phyloP scores from a whole-genome alignment of 805 yeast genomes.

The Cyberlindnera meyerae region DNA sequence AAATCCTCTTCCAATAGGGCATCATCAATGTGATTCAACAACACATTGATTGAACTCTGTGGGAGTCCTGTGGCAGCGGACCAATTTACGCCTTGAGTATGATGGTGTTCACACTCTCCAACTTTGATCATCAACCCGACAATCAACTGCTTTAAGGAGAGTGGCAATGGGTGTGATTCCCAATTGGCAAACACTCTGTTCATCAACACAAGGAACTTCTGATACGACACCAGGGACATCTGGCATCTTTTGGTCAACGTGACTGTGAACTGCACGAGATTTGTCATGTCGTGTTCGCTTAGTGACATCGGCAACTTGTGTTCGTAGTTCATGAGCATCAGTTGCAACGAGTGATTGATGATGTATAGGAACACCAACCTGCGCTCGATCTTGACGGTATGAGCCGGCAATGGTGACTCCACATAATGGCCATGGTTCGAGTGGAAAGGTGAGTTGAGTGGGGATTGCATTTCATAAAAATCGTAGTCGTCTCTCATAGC shows the following conservation, averaged over 20 bases:
- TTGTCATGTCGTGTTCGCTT: slow-evolving; percentile 1
- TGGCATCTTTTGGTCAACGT: slow-evolving; percentile 11
- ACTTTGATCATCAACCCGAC: slow-evolving; percentile 8
- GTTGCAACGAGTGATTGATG: slow-evolving; percentile 12
- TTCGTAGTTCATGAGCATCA: slow-evolving; percentile 8
- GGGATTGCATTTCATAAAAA: slow-evolving; percentile 14
- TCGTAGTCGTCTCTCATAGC: slow-evolving; percentile 11
- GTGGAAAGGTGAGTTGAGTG: slow-evolving; percentile 16
- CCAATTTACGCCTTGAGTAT: no score
- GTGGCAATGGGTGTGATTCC: slow-evolving; percentile 2
- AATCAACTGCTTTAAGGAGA: slow-evolving; percentile 15
- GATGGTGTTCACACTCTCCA: no score
- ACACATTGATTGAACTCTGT: not conserved
- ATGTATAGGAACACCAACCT: slow-evolving; percentile 11
- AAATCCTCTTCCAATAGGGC: slow-evolving; percentile 6
- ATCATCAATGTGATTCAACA: slow-evolving; percentile 2
- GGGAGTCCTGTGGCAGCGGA: slow-evolving; percentile 13
- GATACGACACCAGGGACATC: slow-evolving; percentile 11
- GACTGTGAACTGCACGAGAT: slow-evolving; percentile 9
- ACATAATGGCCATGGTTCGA: slow-evolving; percentile 5
- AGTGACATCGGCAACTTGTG: slow-evolving; percentile 3
- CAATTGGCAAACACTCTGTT: slow-evolving; percentile 8
- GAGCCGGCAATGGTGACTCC: not conserved
- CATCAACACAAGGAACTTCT: slow-evolving; percentile 9
- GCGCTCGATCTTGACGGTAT: slow-evolving; percentile 7